Conservation (phyloP, 768 basidiomycete species). For the Russula sp. region DNA sequence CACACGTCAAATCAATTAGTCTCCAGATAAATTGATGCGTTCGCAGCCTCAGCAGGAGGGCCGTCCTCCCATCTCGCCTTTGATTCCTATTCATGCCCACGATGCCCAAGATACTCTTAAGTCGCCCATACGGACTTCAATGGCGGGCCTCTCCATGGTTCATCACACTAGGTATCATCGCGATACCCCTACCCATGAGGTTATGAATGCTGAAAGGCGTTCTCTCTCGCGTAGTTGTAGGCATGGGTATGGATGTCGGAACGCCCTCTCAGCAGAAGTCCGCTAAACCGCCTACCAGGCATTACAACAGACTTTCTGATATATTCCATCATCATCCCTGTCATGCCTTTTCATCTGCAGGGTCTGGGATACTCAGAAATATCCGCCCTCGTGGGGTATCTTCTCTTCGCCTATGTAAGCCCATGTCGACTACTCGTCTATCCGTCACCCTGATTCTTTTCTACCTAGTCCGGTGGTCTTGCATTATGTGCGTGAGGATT, state of each 20-base stretch:
- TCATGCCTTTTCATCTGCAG: conserved; percentile 36
- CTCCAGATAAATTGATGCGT: background rate
- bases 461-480: conserved; percentile 30
- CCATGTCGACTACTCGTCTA: background rate
- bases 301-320: conserved; percentile 34
- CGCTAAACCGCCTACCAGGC: conserved; percentile 21
- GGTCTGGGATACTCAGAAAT: conserved; percentile 32
- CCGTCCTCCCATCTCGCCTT: background rate
- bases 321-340: conserved; percentile 37
- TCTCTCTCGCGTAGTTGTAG: conserved; percentile 36
- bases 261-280: conserved; percentile 27
- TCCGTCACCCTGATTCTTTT: background rate
- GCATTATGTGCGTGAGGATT: conserved; percentile 28
- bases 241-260: conserved; percentile 30
- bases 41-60: background rate
- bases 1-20: background rate
- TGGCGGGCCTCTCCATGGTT: conserved; percentile 59
- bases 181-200: background rate
- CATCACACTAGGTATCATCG: conserved; percentile 37
- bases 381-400: conserved; percentile 35
- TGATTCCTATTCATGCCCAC: background rate
- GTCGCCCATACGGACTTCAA: conserved; percentile 38
- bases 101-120: background rate
- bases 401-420: conserved; percentile 37
- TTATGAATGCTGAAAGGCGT: background rate